Evolutionary conservation across 78 protist species (phyloP), one percentile per base, ranked within the genome.

Genomic region (Dictyostelium discoideum): DNA sequence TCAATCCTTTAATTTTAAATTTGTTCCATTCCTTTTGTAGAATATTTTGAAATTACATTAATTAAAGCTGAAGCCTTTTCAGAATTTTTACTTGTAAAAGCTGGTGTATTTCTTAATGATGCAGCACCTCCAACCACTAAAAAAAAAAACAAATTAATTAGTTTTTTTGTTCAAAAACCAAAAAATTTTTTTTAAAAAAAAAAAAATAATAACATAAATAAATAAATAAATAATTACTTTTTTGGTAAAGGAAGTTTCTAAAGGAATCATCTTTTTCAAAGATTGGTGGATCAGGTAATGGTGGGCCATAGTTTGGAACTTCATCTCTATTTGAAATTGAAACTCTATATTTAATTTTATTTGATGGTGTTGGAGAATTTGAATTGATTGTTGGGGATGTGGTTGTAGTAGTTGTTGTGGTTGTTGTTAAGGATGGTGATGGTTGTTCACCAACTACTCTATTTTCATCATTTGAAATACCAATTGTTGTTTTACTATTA

Each of bases 231-330:
- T 44, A 87, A 26, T 44, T 69, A 88, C 93, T 63, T 48, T 93
- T 93, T 32, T 93, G 87, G 76, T 46, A 63, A 10, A 93, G 63
- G 87, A 93, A 93, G 24, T 86, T 50, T 85, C 92, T 85, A 26
- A 93, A 93, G 24, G 50, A 29, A 16, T 74, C 86, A 79, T 95
- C 97, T 48, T 77, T 86, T 6, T 95, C 76, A 44, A 95, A 95
- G 9, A 87, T 73, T 16, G 94, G 93, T 44, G 97, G 79, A 74
- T 78, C 57, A 11, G 93, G 97, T 48, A 95, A 46, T 11, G 77
- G 54, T 39, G 97, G 94, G 16, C 86, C 96, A 83, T 67, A 88
- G 22, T 29, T 26, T 46, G 97, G 97, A n/a, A 95, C 94, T 3
- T 85, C 94, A 3, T 54, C 81, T 85, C 83, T 94, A 24, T 86